Evolutionary conservation across 768 basidiomycete species (phyloP).

Genomic region (Polyporus arcularius): DNA sequence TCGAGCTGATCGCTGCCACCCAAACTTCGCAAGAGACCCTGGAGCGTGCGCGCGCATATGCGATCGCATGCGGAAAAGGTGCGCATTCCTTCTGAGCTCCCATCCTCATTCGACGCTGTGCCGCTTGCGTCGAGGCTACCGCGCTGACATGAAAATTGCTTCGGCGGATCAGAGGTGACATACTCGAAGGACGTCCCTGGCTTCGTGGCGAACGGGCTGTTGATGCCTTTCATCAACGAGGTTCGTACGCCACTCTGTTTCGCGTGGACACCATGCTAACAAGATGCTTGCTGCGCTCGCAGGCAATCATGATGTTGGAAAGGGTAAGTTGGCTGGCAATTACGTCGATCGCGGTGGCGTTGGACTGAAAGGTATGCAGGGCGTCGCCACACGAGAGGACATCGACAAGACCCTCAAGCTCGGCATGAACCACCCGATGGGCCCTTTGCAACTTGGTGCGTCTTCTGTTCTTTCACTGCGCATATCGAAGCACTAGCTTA

Average conservation of each 20-base stretch:
- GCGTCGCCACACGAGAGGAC: constrained; percentile 89
- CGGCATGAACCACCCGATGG: constrained; percentile 96
- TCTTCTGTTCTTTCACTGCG: not conserved
- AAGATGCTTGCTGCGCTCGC: not conserved
- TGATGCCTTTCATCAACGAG: constrained; percentile 99
- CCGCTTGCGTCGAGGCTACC: not conserved
- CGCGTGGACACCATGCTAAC: not conserved
- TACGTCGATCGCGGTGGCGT: not conserved
- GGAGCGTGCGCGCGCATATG: constrained; percentile 77
- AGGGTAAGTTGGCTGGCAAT: constrained; percentile 49
- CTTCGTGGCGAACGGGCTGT: constrained; percentile 90
- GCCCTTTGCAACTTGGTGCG: constrained; percentile 82
- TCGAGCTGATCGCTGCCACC: constrained; percentile 92
- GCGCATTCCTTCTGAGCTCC: constrained; percentile 10
- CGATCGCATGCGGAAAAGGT: constrained; percentile 90
- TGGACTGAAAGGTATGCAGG: constrained; percentile 44
- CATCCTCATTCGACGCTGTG: not conserved
- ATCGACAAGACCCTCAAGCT: constrained; percentile 93
- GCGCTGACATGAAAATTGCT: not conserved
- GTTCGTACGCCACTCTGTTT: constrained; percentile 35
- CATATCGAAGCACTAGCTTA: not conserved
- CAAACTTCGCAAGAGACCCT: constrained; percentile 84
- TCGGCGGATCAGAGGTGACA: constrained; percentile 69
- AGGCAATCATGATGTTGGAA: constrained; percentile 93
- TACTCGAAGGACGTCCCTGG: constrained; percentile 91